Base-by-base conservation (phyloP, 495 filamentous ascomycete genomes). In the Rostrohypoxylon terebratum region DNA sequence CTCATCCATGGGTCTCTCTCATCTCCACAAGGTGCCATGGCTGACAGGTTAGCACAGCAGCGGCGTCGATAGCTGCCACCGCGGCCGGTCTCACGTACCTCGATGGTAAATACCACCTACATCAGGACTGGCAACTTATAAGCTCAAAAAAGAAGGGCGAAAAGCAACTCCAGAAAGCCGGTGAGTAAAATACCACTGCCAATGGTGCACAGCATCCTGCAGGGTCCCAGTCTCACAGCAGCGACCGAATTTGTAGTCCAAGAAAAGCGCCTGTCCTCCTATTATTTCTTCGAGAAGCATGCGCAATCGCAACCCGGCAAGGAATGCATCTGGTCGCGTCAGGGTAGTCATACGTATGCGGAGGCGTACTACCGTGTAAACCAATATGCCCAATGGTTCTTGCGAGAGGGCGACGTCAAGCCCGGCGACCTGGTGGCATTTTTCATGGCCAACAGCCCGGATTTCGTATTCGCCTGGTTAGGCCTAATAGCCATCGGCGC, bases 371-470 rank as follows among this genome's bases (percentile, higher is more conserved):
- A 83, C 4, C 81, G 83, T 13, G 82, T 81, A 10, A 85, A 87
- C 69, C 90, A 89, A 66, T 93, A 90, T 66, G 91, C 85, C 0
- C 82, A 88, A 59, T 94, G 85, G 81, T 92, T 90, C 74, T 79
- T 88, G 11, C 76, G 83, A 1, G 78, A 86, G 31, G 71, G 89
- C 8, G 86, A 89, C 7, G 86, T 94, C 18, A 75, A 59, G 72
- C 86, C 87, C 1, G 87, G 87, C n/a, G 87, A 93, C 7, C 79
- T 93, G 2, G 89, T 93, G 0, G 86, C 84, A 4, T 85, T 94
- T 63, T 93, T 90, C 78, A 83, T 94, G 74, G 84, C 83, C 63
- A 95, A 94, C 73, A 84, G 85, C 7, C 84, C 87, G 0, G 89
- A 93, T 74, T 93, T 93, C 75, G 74, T 93, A 33, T 85, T 91